Conservation (phyloP, 2,329 filamentous ascomycete genomes). For the Xylariaceae sp. region DNA sequence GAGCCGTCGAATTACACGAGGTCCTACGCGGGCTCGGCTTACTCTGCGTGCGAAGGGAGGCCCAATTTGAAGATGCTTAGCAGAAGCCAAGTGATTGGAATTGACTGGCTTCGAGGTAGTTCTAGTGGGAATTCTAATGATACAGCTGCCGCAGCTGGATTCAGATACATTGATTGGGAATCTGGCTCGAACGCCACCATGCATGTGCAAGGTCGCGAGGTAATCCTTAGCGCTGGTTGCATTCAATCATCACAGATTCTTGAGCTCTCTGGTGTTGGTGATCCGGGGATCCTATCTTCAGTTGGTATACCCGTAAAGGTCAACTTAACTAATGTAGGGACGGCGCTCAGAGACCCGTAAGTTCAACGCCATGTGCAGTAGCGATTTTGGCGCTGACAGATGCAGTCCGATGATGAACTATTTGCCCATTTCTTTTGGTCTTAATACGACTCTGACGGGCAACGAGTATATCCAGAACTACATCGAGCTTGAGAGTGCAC, state of each 20-base stretch:
- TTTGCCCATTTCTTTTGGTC: constrained; percentile 4
- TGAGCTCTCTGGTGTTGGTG: constrained; percentile 60
- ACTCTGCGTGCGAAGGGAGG: neutral
- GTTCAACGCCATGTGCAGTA: no score
- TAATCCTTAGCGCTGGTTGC: constrained; percentile 56
- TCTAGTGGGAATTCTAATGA: neutral
- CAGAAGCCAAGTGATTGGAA: constrained; percentile 2
- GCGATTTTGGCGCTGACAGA: neutral
- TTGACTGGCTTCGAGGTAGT: neutral
- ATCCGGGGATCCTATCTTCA: constrained; percentile 34
- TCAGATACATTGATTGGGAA: neutral
- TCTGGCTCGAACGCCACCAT: neutral
- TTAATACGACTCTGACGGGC: constrained; percentile 3
- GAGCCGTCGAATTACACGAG: constrained; percentile 7
- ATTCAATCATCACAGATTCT: constrained; percentile 53
- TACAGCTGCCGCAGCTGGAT: no score
- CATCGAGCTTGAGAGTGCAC: constrained; percentile 2
- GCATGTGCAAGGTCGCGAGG: constrained; percentile 34
- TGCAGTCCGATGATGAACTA: constrained; percentile 8
- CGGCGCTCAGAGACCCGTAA: constrained; percentile 4
- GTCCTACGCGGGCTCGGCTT: constrained; percentile 6
- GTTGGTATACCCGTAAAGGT: constrained; percentile 40
- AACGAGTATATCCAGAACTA: constrained; percentile 7
- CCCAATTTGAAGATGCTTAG: constrained; percentile 2
- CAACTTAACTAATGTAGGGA: constrained; percentile 39